Conservation (phyloP, 2,329 filamentous ascomycete genomes). For the Trichoderma atroviride region DNA sequence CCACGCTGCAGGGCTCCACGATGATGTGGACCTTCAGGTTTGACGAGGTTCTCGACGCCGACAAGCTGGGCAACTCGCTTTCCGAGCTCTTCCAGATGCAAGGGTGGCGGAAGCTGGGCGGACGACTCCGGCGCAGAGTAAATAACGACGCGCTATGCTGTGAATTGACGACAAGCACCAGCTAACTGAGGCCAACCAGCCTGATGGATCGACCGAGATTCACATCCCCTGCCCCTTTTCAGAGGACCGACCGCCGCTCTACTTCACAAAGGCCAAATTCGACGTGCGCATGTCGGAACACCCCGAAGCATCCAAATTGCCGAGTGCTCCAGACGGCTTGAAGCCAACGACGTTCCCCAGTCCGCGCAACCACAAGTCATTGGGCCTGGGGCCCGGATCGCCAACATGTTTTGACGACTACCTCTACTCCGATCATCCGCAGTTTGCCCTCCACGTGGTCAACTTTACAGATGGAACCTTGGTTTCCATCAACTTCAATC, state of each 20-base stretch:
- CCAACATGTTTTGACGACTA: slow-evolving; percentile 12
- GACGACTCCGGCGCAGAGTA: slow-evolving; percentile 3
- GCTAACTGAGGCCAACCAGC: not conserved
- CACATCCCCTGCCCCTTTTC: slow-evolving; percentile 10
- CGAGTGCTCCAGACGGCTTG: not conserved
- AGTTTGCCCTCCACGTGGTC: slow-evolving; percentile 5
- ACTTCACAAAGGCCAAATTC: slow-evolving; percentile 19
- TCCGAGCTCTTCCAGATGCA: slow-evolving; percentile 18
- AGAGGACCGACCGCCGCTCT: not conserved
- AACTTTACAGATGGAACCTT: slow-evolving; percentile 5
- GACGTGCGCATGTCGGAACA: slow-evolving; percentile 13
- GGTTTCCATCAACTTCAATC: slow-evolving; percentile 1
- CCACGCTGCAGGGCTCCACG: not conserved
- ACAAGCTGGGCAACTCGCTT: slow-evolving; percentile 9
- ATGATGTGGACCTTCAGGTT: slow-evolving; percentile 20
- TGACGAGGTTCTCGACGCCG: slow-evolving; percentile 12
- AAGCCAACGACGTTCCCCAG: not conserved
- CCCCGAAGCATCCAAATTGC: slow-evolving; percentile 5
- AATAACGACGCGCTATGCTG: not conserved
- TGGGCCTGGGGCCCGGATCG: slow-evolving; percentile 1
- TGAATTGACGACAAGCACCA: not conserved
- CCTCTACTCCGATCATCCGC: not conserved
- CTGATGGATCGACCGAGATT: slow-evolving; percentile 6
- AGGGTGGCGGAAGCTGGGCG: slow-evolving; percentile 17
- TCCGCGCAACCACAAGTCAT: not conserved